Base-by-base conservation (phyloP, 169 alveolate genomes). In the Eimeria sp. region DNA sequence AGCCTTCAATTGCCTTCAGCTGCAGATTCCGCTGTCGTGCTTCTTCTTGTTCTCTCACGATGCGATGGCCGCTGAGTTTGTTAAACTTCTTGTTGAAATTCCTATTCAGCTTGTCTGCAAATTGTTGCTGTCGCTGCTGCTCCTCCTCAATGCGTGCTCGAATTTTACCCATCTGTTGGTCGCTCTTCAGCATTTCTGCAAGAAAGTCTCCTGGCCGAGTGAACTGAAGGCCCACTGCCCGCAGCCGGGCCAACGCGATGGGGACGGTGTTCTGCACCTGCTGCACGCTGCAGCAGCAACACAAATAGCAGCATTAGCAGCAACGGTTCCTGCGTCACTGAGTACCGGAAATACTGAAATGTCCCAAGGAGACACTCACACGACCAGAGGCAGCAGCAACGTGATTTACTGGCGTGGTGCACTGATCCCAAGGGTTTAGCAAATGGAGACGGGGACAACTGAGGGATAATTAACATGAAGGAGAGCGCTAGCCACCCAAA, bases 131-230 rank as follows among this genome's bases (percentile, higher is more conserved):
- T 65, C 54, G 87, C 95, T 70, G 51, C 86, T 82, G 65, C 82
- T 95, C 97, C 43, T 49, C 95, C 5, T 93, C 86, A 11, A 95
- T 40, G 30, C 51, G 30, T 18, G 89, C 95, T 9, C 95, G 84
- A 22, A 95, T 61, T 22, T 80, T 78, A 43, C 73, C 94, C 97
- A 95, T 95, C 45, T 95, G 97, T 43, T 9, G 14, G 58, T 95
- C 97, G 16, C 65, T 67, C 67, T 88, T 95, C 63, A 95, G 58
- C 97, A 95, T 95, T 54, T 95, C 97, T 4, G 97, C 97, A 51
- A 78, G 27, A 34, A 61, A 95, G 67, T 95, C 97, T 4, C 51
- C 14, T 5, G 97, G 97, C 20, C 97, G 67, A 27, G 83, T 30
- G 76, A 95, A 95, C 89, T 58, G 76, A 20, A 95, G 57, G 22